Conservation (phyloP, 306 rosid genomes). For the Acmispon strigosus region DNA sequence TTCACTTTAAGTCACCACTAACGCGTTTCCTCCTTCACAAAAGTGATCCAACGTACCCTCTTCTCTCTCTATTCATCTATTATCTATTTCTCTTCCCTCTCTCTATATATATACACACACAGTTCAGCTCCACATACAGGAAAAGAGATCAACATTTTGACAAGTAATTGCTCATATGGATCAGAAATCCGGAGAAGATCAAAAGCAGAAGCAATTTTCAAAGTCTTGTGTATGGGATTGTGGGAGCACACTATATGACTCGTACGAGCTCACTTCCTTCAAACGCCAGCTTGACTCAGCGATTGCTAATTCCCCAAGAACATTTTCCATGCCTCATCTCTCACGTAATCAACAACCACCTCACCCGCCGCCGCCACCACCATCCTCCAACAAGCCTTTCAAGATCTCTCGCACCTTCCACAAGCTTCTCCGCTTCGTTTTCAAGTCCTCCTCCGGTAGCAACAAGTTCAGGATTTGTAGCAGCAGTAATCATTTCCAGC, state of each 20-base stretch:
- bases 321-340: conserved; percentile 70
- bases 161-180: neutral
- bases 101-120: too few species aligned
- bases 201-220: neutral
- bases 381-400: neutral
- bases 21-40: conserved; percentile 36
- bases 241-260: conserved; percentile 83
- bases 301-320: conserved; percentile 47
- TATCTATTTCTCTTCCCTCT: too few species aligned
- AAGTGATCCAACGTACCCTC: neutral
- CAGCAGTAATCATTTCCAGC: neutral
- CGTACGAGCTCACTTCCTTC: conserved; percentile 79
- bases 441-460: conserved; percentile 26
- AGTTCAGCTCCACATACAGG: too few species aligned
- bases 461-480: neutral
- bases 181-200: neutral
- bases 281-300: conserved; percentile 66
- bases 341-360: neutral
- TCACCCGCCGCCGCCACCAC: neutral
- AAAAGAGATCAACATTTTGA: too few species aligned
- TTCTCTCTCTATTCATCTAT: neutral
- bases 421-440: conserved; percentile 61
- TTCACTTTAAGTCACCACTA: conserved; percentile 8
- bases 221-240: conserved; percentile 59
- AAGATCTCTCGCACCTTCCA: conserved; percentile 60